Evolutionary conservation across 179 eudicot genomes (phyloP), one percentile per base, ranked within the genome.

Genomic region (Silene noctiflora): DNA sequence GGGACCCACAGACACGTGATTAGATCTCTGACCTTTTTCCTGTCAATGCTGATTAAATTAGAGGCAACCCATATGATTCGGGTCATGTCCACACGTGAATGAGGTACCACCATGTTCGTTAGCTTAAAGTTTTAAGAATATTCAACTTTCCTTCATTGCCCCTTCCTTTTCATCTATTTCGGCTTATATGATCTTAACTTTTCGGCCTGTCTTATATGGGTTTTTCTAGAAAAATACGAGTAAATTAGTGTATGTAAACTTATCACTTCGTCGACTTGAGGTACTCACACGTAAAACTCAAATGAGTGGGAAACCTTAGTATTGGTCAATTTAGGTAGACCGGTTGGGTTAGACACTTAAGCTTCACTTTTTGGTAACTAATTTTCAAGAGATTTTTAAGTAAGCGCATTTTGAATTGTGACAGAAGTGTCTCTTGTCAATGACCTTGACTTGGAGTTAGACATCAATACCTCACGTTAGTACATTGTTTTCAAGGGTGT

Each of bases 1-100:
- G 75, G 71, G 77, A 60, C 14, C 63, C 77, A 68, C 74, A 56
- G 56, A 63, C 83, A 68, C 74, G 84, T 77, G 78, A 74, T 74
- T 62, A 51, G 35, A 24, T 72, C 51, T 73, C 77, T 27, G 61
- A 39, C 46, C n/a, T 46, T 9, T 68, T 44, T 31, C 2, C 44
- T 69, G 55, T 56, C 17, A 39, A 29, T 27, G 55, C 56, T 67
- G 24, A 55, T 51, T 72, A 55, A 66, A 56, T 73, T 64, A 35
- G 62, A 4, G 67, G 62, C 71, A 61, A 21, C 44, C 24, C 75
- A 75, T 69, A 62, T 79, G 68, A 53, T 73, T 64, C 21, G 66
- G 76, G 65, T 78, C 55, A 59, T 79, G 78, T 56, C 33, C 29
- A 60, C 29, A 60, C 78, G 81, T 73, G 74, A 78, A 39, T 7